These are phyloP conservation scores for Tuctoria greenei DNA, from an alignment of 176 grass and related monocot species.

Conservation along the genomic window DNA sequence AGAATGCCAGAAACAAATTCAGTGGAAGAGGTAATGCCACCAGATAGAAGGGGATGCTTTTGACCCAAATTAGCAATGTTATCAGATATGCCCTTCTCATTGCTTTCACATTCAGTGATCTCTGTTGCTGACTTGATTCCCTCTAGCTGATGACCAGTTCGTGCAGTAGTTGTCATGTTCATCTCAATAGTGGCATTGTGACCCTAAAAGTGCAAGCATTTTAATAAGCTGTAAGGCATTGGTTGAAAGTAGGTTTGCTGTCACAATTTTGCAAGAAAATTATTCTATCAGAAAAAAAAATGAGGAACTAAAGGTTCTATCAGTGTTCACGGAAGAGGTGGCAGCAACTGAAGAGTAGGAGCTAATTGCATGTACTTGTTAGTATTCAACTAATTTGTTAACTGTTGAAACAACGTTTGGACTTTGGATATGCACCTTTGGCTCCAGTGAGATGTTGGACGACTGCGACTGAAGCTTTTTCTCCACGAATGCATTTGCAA, in stretches of 20 bases:
- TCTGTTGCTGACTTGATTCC: conserved; percentile 33
- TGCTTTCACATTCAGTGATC: conserved; percentile 38
- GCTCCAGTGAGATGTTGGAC: conserved; percentile 37
- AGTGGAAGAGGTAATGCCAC: conserved; percentile 28
- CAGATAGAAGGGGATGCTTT: conserved; percentile 19
- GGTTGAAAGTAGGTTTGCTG: not conserved
- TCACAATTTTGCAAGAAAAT: not conserved
- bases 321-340: not conserved
- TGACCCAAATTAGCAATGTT: conserved; percentile 29
- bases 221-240: conserved; percentile 2
- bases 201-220: conserved; percentile 41
- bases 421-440: conserved; percentile 37
- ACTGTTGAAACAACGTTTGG: not conserved
- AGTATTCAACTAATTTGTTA: not conserved
- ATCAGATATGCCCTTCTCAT: conserved; percentile 38
- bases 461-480: conserved; percentile 39
- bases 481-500: conserved; percentile 52
- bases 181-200: conserved; percentile 31
- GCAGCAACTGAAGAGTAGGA: not conserved
- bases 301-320: not conserved
- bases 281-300: not conserved
- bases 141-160: conserved; percentile 40
- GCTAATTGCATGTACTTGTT: not conserved
- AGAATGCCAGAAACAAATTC: conserved; percentile 42
- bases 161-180: conserved; percentile 17